Conservation (phyloP, 805 yeast species). For the Pichia scutulata region DNA sequence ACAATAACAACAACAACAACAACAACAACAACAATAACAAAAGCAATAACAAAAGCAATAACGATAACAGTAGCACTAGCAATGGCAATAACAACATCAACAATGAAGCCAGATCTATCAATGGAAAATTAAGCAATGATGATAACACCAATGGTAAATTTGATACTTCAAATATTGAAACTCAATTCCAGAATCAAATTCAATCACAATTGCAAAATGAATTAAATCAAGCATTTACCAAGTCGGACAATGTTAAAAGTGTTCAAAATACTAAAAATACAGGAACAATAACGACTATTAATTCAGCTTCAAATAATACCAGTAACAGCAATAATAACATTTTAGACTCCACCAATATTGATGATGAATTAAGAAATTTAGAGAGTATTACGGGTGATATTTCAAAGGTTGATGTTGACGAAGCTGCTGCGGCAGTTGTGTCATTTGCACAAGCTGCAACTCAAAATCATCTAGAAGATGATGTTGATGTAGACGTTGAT, state of each 20-base stretch:
- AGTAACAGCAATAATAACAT: background rate
- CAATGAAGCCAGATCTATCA: background rate
- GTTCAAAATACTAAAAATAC: background rate
- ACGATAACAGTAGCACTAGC: background rate
- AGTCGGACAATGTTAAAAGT: background rate
- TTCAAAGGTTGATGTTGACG: background rate
- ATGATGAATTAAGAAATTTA: conserved; percentile 13
- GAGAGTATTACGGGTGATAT: conserved; percentile 1
- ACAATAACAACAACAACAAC: background rate
- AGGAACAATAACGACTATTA: background rate
- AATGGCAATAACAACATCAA: background rate
- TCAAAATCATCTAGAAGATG: conserved; percentile 5
- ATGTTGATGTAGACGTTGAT: conserved; percentile 9
- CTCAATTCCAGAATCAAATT: conserved; percentile 8
- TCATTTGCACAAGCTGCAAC: conserved; percentile 8
- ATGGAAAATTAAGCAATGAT: background rate
- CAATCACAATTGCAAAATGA: conserved; percentile 7
- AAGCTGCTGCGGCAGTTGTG: conserved; percentile 5
- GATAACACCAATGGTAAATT: background rate
- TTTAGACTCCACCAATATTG: conserved; percentile 10
- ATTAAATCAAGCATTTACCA: background rate
- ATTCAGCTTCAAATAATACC: background rate
- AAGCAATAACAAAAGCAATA: no score
- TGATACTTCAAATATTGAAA: background rate
- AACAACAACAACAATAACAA: background rate